These are phyloP conservation scores for Lumnitzera racemosa DNA, from an alignment of 345 rosid genomes.

Conservation along the genomic window DNA sequence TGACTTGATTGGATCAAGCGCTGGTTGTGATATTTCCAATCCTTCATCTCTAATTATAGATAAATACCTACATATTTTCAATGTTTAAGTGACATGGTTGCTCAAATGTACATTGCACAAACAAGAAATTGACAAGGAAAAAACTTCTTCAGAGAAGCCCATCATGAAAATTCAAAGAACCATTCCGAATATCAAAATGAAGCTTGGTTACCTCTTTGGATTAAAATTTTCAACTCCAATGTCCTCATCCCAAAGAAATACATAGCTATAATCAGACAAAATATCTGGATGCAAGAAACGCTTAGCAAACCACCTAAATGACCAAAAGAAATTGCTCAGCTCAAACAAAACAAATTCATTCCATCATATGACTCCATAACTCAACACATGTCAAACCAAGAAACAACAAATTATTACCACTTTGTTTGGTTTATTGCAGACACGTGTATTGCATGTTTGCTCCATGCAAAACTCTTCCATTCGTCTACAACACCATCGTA, in stretches of 20 bases:
- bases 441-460: conserved; percentile 29
- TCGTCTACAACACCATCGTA: conserved; percentile 44
- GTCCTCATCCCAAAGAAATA: conserved; percentile 98
- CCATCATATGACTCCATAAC: not conserved
- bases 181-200: too few species aligned
- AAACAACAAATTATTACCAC: conserved; percentile 26
- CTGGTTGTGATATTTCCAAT: conserved; percentile 89
- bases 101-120: not conserved
- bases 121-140: too few species aligned
- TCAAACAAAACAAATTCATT: not conserved
- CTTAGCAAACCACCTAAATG: conserved; percentile 90
- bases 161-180: too few species aligned
- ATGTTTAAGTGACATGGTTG: not conserved
- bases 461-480: conserved; percentile 46
- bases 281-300: conserved; percentile 93
- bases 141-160: too few species aligned
- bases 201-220: conserved; percentile 42
- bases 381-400: not conserved
- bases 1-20: conserved; percentile 75
- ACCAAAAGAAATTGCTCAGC: not conserved
- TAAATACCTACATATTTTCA: conserved; percentile 38
- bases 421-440: conserved; percentile 53
- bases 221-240: conserved; percentile 72
- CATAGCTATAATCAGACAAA: conserved; percentile 59
- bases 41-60: conserved; percentile 65